Evolutionary conservation across 345 rosid genomes (phyloP).

Genomic region (Arabis alpina): DNA sequence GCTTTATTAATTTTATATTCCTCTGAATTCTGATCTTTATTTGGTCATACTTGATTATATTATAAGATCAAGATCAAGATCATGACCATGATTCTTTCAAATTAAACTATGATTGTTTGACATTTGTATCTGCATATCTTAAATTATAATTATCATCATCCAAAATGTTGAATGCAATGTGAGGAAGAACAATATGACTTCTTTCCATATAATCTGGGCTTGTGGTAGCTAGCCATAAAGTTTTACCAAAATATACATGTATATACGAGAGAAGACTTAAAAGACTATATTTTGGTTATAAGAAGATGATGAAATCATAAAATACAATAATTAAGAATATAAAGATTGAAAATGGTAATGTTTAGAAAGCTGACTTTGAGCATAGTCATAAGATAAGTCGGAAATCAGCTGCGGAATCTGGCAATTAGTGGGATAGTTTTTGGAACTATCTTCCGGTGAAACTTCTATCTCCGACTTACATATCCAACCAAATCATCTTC

Average conservation of each 20-base stretch:
- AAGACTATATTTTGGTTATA: not conserved
- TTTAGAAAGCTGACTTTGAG: slow-evolving; percentile 27
- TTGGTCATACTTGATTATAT: slow-evolving; percentile 8
- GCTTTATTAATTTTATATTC: slow-evolving; percentile 1
- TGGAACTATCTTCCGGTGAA: slow-evolving; percentile 35
- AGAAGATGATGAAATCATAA: not conserved
- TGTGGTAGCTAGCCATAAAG: slow-evolving; percentile 12
- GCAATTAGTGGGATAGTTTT: slow-evolving; percentile 34
- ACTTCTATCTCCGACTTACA: slow-evolving; percentile 18
- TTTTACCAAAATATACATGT: slow-evolving; percentile 7
- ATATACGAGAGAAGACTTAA: not conserved
- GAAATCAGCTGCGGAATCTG: slow-evolving; percentile 25
- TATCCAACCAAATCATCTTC: slow-evolving; percentile 14
- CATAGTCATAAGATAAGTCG: slow-evolving; percentile 28
- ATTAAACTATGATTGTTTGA: slow-evolving; percentile 15
- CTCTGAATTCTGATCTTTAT: slow-evolving; percentile 8
- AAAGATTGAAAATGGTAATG: slow-evolving; percentile 15
- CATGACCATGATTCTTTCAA: slow-evolving; percentile 9
- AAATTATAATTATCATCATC: slow-evolving; percentile 1
- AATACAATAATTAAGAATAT: slow-evolving; percentile 10
- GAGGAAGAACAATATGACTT: not conserved
- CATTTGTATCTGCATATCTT: slow-evolving; percentile 3
- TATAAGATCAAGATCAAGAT: slow-evolving; percentile 16
- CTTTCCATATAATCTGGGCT: slow-evolving; percentile 9
- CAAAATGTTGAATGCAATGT: slow-evolving; percentile 6